Conservation (phyloP, 2,329 filamentous ascomycete genomes). For the Xylariaceae sp. region DNA sequence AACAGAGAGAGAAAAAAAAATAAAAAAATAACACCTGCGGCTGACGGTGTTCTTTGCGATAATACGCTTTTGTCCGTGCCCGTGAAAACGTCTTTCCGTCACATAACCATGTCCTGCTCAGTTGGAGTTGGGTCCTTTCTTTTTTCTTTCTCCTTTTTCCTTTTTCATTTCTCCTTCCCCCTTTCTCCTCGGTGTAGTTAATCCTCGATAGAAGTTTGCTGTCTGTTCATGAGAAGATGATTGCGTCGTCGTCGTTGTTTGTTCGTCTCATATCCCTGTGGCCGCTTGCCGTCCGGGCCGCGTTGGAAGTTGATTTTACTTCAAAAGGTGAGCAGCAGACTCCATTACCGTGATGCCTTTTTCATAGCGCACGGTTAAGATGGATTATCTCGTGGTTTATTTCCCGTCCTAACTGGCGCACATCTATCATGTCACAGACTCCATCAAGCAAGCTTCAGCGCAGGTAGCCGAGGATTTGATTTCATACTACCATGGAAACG, state of each 20-base stretch:
- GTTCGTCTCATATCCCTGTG: constrained; percentile 23
- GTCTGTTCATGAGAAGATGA: constrained; percentile 12
- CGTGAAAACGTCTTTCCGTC: too few relatives aligned
- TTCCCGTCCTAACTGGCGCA: too few relatives aligned
- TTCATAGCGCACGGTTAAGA: neutral
- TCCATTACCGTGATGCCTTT: neutral
- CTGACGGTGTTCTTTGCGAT: too few relatives aligned
- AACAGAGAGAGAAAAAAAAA: too few relatives aligned
- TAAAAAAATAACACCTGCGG: too few relatives aligned
- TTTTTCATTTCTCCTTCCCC: too few relatives aligned
- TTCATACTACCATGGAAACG: constrained; percentile 26
- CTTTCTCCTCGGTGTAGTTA: too few relatives aligned
- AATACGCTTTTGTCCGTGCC: too few relatives aligned
- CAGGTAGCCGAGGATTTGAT: constrained; percentile 28
- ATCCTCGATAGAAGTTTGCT: too few relatives aligned
- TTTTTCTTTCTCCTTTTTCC: too few relatives aligned
- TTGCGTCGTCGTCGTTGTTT: constrained; percentile 4
- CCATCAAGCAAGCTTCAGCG: constrained; percentile 25
- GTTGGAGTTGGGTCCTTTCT: too few relatives aligned
- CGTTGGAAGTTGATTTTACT: constrained; percentile 27
- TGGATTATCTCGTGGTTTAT: neutral
- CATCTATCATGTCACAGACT: constrained; percentile 16
- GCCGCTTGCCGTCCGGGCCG: constrained; percentile 24
- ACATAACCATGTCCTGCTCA: too few relatives aligned
- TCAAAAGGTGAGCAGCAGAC: constrained; percentile 22